A percentile compares a stretch with the other conserved stretches of the same genome.
phyloP scores from a whole-genome alignment of 2,329 filamentous ascomycete species.

The Alternaria sp. region DNA sequence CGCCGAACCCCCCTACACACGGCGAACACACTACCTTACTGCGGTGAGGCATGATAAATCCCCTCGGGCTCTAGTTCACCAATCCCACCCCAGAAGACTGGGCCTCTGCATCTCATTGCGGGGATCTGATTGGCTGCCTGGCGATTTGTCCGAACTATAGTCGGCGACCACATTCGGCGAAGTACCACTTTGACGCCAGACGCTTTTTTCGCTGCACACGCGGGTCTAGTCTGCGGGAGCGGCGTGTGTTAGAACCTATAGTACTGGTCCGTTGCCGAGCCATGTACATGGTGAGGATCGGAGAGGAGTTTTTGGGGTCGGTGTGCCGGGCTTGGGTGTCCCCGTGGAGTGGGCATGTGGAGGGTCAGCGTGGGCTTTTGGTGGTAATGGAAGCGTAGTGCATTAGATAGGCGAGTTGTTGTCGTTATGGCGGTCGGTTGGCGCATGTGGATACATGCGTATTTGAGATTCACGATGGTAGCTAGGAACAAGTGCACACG shows the following conservation, averaged over 20 bases:
- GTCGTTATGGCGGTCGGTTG: background rate
- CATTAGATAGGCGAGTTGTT: background rate
- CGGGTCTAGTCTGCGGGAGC: slow-evolving; percentile 9
- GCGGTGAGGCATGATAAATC: background rate
- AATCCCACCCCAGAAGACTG: background rate
- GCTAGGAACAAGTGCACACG: background rate
- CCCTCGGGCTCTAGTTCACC: background rate
- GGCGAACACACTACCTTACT: background rate
- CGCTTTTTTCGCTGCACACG: background rate
- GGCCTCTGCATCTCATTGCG: background rate
- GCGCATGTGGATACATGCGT: background rate
- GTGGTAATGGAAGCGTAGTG: background rate
- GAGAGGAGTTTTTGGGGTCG: background rate
- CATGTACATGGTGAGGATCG: background rate
- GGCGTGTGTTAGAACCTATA: slow-evolving; percentile 16
- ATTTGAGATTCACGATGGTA: background rate
- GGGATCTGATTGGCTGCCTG: slow-evolving; percentile 2
- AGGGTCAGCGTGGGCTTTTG: background rate
- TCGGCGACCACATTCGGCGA: slow-evolving; percentile 28
- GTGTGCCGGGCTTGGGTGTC: background rate
- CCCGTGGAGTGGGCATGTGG: background rate
- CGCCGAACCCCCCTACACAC: background rate
- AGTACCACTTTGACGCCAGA: background rate
- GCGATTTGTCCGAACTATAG: slow-evolving; percentile 18
- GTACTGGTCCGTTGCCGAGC: slow-evolving; percentile 5